Evolutionary conservation across 148 eudicot genomes (phyloP), one percentile per base, ranked within the genome.

Genomic region (Agrostemma githago): DNA sequence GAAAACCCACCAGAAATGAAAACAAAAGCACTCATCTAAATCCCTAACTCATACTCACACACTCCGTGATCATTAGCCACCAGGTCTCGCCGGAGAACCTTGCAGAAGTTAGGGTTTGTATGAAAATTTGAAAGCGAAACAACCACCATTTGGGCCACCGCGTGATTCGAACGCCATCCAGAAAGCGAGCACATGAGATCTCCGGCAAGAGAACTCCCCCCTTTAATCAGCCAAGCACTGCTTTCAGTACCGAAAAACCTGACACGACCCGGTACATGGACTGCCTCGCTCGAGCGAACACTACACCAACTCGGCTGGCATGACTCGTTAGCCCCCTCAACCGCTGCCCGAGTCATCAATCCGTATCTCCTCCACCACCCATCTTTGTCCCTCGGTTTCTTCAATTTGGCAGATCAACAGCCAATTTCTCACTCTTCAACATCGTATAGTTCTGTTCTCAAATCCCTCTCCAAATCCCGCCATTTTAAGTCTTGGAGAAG

Each of bases 371-470:
- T 94, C 70, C 43, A 76, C 70, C 92, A 91, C 82, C 97, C 85
- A 5, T 86, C 88, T 44, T 91, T 94, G 6, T 90, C 97, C 19
- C 79, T 87, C 4, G 98, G 97, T 10, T 89, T 94, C 85, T 91
- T 94, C 90, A 79, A 91, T 40, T 91, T 97, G 98, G 93, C 93
- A 5, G 80, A 97, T 59, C 96, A 94, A 37, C 97, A 89, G 62
- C 97, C 92, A 82, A 84, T 21, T 91, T 91, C 48, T 78, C 78
- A 59, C 97, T 82, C 92, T 60, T 71, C 89, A 39, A 7, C 56
- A 9, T 75, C 91, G 4, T 89, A 88, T 72, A 81, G 85, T 44
- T 80, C 92, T 42, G 26, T 89, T 34, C 84, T 91, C 81, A 86
- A 84, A 76, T 91, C 97, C 12, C 91, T 93, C 37, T 78, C 88